phyloP scores from a whole-genome alignment of 1,139 yeast genomes.

The Yamadazyma sp. region DNA sequence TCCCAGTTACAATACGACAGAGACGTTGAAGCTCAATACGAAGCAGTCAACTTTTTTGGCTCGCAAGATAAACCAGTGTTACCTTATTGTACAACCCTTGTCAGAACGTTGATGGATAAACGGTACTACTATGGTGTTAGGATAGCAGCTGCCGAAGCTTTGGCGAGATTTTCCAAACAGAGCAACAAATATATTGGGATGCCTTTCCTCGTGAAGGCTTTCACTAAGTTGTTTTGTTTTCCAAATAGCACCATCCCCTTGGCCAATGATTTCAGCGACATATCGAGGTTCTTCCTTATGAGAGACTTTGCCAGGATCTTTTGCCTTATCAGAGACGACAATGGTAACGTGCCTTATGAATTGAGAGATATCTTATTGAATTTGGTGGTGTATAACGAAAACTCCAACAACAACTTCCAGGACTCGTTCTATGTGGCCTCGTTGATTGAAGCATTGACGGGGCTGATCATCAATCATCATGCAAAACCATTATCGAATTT shows the following conservation, averaged over 20 bases:
- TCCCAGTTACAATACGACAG: slow-evolving; percentile 93
- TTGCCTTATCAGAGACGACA: slow-evolving; percentile 57
- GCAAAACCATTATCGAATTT: slow-evolving; percentile 10
- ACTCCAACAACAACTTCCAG: slow-evolving; percentile 71
- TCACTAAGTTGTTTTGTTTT: slow-evolving; percentile 71
- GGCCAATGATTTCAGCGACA: slow-evolving; percentile 77
- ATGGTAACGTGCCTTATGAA: slow-evolving; percentile 66
- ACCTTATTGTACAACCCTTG: slow-evolving; percentile 73
- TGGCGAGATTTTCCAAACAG: slow-evolving; percentile 64
- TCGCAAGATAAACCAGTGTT: slow-evolving; percentile 55
- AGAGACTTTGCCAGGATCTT: slow-evolving; percentile 67
- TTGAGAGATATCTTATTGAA: slow-evolving; percentile 67
- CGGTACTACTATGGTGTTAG: slow-evolving; percentile 90
- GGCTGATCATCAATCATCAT: slow-evolving; percentile 26
- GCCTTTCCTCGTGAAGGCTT: slow-evolving; percentile 69
- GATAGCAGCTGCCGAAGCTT: slow-evolving; percentile 79
- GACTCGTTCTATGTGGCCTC: slow-evolving; percentile 69
- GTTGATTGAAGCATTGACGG: slow-evolving; percentile 57
- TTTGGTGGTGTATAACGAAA: slow-evolving; percentile 80
- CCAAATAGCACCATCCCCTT: slow-evolving; percentile 63
- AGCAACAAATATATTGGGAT: slow-evolving; percentile 70
- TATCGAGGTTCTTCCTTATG: slow-evolving; percentile 66
- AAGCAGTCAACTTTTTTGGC: slow-evolving; percentile 75
- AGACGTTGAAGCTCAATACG: slow-evolving; percentile 94
- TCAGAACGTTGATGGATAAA: slow-evolving; percentile 79